These are phyloP conservation scores for Claviceps pusilla DNA, from an alignment of 2,329 filamentous ascomycete species.

Conservation along the genomic window DNA sequence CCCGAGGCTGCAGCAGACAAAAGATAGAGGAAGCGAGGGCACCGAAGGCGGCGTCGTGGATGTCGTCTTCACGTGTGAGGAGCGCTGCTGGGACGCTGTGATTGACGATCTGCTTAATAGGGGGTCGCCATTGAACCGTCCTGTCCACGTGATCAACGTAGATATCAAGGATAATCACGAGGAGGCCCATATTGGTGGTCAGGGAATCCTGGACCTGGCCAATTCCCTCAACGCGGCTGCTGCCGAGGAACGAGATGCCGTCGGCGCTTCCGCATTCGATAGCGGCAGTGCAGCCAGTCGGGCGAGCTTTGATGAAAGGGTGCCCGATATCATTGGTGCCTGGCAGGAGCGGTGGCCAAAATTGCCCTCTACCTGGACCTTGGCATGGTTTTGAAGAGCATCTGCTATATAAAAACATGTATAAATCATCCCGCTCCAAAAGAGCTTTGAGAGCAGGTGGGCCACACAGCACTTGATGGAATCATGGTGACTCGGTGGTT, in stretches of 20 bases:
- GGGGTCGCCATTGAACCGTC: constrained; percentile 73
- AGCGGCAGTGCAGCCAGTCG: constrained; percentile 51
- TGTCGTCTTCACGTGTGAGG: constrained; percentile 91
- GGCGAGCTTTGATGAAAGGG: constrained; percentile 74
- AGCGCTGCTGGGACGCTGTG: constrained; percentile 95
- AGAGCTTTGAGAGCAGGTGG: not conserved
- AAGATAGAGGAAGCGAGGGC: constrained; percentile 63
- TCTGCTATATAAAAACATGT: not conserved
- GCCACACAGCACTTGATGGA: not conserved
- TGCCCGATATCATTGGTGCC: constrained; percentile 76
- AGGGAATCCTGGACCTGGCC: constrained; percentile 83
- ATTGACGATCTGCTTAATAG: constrained; percentile 82
- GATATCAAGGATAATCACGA: constrained; percentile 98
- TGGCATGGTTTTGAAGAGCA: constrained; percentile 68
- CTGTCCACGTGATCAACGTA: constrained; percentile 95
- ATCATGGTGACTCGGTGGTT: not conserved
- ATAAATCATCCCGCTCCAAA: too few relatives aligned
- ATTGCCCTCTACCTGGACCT: constrained; percentile 79
- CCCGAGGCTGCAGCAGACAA: constrained; percentile 60
- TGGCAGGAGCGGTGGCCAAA: constrained; percentile 96
- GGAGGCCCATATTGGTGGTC: constrained; percentile 79
- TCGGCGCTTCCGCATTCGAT: constrained; percentile 53
- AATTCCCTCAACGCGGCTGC: constrained; percentile 71
- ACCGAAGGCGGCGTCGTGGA: constrained; percentile 84
- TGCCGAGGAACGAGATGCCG: constrained; percentile 53